Evolutionary conservation across 2,329 filamentous ascomycete genomes (phyloP).

Genomic region (Trichoderma semiorbis): DNA sequence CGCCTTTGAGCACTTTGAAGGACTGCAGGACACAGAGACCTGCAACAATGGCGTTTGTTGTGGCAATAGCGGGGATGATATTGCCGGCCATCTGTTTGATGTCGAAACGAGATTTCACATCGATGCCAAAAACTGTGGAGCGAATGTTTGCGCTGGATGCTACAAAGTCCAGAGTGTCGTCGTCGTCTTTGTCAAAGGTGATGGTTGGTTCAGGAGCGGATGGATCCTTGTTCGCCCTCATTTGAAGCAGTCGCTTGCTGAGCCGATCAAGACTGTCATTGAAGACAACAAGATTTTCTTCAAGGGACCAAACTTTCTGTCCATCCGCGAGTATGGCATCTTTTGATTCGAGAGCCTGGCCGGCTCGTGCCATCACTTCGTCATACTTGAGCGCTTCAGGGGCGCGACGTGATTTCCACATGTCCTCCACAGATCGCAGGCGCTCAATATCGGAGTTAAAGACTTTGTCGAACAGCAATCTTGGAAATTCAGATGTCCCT

Average conservation of each 20-base stretch:
- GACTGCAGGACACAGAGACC: slow-evolving; percentile 88
- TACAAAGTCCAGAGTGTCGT: slow-evolving; percentile 93
- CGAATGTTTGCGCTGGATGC: slow-evolving; percentile 85
- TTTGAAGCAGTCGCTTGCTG: slow-evolving; percentile 66
- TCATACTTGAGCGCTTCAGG: slow-evolving; percentile 73
- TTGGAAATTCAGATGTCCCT: slow-evolving; percentile 71
- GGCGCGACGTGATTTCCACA: slow-evolving; percentile 83
- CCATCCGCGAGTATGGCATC: slow-evolving; percentile 60
- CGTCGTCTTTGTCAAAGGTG: slow-evolving; percentile 94
- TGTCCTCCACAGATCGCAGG: slow-evolving; percentile 82
- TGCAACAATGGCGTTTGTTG: slow-evolving; percentile 94
- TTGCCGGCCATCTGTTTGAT: slow-evolving; percentile 99
- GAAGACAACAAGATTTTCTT: slow-evolving; percentile 84
- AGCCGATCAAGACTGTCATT: slow-evolving; percentile 76
- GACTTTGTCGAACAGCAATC: slow-evolving; percentile 87
- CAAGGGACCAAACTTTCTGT: slow-evolving; percentile 75
- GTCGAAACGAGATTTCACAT: slow-evolving; percentile 86
- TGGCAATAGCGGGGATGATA: slow-evolving; percentile 97
- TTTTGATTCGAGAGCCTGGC: slow-evolving; percentile 46
- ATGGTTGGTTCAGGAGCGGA: slow-evolving; percentile 62
- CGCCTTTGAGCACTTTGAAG: slow-evolving; percentile 79
- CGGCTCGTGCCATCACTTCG: slow-evolving; percentile 51
- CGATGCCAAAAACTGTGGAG: slow-evolving; percentile 84
- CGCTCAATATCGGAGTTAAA: slow-evolving; percentile 82
- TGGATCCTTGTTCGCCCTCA: slow-evolving; percentile 50